Evolutionary conservation across 2,329 filamentous ascomycete genomes (phyloP).

Genomic region (Pyrenochaeta sp.): DNA sequence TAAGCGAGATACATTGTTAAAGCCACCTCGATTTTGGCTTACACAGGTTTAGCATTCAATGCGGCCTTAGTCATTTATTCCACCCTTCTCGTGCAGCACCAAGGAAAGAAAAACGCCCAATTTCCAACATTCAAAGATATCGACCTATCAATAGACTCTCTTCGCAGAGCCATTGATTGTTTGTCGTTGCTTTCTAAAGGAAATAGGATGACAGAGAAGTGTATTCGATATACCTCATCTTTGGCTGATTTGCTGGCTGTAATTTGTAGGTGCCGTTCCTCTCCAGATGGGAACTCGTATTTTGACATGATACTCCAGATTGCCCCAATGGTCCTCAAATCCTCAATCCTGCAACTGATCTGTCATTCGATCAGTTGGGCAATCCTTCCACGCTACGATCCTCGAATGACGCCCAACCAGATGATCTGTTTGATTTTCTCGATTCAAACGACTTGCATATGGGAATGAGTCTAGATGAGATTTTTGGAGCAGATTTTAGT

Average conservation of each 20-base stretch:
- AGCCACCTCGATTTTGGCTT: not conserved
- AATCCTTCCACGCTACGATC: not conserved
- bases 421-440: conserved; percentile 5
- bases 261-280: conserved; percentile 6
- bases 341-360: not conserved
- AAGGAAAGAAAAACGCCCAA: conserved; percentile 9
- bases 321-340: not conserved
- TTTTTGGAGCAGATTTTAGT: conserved; percentile 3
- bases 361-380: not conserved
- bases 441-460: conserved; percentile 15
- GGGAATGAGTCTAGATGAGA: conserved; percentile 11
- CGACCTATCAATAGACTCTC: conserved; percentile 10
- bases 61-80: conserved; percentile 46
- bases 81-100: conserved; percentile 28
- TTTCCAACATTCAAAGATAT: conserved; percentile 7
- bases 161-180: conserved; percentile 16
- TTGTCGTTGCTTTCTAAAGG: conserved; percentile 15
- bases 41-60: conserved; percentile 24
- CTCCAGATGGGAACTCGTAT: too few relatives aligned
- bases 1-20: conserved; percentile 12
- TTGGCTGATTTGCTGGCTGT: conserved; percentile 8
- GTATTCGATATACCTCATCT: conserved; percentile 12
- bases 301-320: not conserved
- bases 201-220: conserved; percentile 19
- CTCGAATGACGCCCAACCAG: not conserved